Base-by-base conservation (phyloP, 1,284 basidiomycete species). In the Flammula alnicola region DNA sequence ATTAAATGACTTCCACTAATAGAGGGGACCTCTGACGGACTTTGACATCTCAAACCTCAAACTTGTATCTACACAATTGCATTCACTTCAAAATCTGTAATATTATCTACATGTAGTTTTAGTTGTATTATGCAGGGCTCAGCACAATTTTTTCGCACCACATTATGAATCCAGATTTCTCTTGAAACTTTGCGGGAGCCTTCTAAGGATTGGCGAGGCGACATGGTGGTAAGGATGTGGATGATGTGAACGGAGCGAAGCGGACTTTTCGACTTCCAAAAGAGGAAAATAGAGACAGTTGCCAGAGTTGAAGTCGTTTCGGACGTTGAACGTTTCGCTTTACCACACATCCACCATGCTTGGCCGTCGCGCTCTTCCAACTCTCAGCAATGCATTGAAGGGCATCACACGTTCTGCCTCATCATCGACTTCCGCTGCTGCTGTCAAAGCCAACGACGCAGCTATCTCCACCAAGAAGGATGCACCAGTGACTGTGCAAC, bases 1-100 rank as follows among this genome's bases (percentile, higher is more conserved):
- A 91, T 58, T 91, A 73, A 70, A 57, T 14, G 9, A n/a, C 10
- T 20, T 36, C 11, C 14, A n/a, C 4, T 17, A 14, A 20, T 26
- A 12, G 19, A n/a, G n/a, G n/a, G n/a, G n/a, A n/a, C n/a, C n/a
- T n/a, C n/a, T n/a, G n/a, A n/a, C n/a, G 17, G 4, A 7, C 17
- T 11, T 40, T 26, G 26, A 31, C 35, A 14, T 37, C 17, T 19
- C n/a, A n/a, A 37, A 37, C 35, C 35, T 11, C 35, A 11, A 20
- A 10, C 10, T n/a, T n/a, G n/a, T n/a, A n/a, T n/a, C n/a, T n/a
- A n/a, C n/a, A n/a, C 35, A 37, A 20, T 4, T 37, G 35, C n/a
- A n/a, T n/a, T 37, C n/a, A n/a, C 35, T 14, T 37, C 3, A 37
- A 19, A n/a, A 20, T 37, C n/a, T n/a, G n/a, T n/a, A n/a, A n/a